Evolutionary conservation across 768 basidiomycete species (phyloP).

Genomic region (Boletus pseudo-olivaceus): DNA sequence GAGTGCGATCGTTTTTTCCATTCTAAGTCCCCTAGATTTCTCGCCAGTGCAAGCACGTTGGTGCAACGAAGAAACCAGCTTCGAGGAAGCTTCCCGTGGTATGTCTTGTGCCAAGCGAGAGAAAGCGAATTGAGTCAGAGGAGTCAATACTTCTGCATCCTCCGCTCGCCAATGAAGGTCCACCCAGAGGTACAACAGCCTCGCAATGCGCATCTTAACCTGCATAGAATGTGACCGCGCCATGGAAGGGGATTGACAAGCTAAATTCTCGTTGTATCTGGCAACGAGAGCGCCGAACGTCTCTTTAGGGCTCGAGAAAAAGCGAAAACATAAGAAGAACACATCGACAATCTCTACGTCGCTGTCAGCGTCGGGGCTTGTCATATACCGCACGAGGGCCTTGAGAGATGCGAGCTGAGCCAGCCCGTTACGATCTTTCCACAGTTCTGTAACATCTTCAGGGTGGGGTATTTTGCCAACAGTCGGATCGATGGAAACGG

Average conservation of each 20-base stretch:
- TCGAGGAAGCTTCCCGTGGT: constrained; percentile 24
- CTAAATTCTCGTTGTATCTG: constrained; percentile 44
- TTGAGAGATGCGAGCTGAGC: constrained; percentile 36
- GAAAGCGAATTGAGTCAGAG: constrained; percentile 32
- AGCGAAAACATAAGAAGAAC: constrained; percentile 72
- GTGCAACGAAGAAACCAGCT: constrained; percentile 31
- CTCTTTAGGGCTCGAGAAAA: constrained; percentile 52
- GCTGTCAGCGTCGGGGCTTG: constrained; percentile 36
- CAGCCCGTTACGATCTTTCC: constrained; percentile 24
- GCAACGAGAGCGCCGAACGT: constrained; percentile 42
- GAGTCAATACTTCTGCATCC: constrained; percentile 40
- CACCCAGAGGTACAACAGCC: constrained; percentile 67
- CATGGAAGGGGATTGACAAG: constrained; percentile 27
- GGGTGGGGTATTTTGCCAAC: constrained; percentile 31
- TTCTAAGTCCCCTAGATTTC: constrained; percentile 25
- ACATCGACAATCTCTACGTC: constrained; percentile 46
- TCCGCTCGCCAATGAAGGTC: constrained; percentile 58
- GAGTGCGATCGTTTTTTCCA: constrained; percentile 22
- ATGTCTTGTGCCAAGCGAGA: constrained; percentile 29
- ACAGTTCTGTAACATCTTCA: constrained; percentile 30
- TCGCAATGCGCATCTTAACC: constrained; percentile 56
- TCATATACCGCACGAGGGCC: constrained; percentile 45
- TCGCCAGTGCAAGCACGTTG: constrained; percentile 21
- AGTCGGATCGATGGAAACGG: constrained; percentile 21
- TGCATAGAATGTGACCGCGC: constrained; percentile 42